A percentile compares a stretch with the other conserved stretches of the same genome.
Conservation (phyloP, 148 eudicot species). For the Cornus controversa region DNA sequence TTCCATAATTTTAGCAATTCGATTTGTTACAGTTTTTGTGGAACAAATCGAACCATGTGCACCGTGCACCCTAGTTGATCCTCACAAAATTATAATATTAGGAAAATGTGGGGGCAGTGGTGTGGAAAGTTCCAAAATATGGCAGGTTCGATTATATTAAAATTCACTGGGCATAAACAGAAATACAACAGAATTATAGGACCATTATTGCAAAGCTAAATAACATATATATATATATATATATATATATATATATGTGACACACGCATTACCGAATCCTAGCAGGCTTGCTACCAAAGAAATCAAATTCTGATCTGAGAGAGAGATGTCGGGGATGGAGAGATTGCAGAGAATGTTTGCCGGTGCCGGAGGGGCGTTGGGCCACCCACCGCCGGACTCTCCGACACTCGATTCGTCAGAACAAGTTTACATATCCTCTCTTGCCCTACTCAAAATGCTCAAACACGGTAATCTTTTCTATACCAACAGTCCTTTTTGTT, state of each 20-base stretch:
- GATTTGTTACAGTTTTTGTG: too few species aligned
- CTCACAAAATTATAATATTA: too few species aligned
- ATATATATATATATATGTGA: too few species aligned
- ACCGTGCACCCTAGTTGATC: too few species aligned
- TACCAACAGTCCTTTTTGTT: background rate
- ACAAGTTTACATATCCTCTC: slow-evolving; percentile 94
- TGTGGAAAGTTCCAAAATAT: too few species aligned
- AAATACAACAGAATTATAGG: too few species aligned
- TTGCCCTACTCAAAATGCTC: slow-evolving; percentile 94
- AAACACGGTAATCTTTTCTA: slow-evolving; percentile 60
- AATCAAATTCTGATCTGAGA: slow-evolving; percentile 16
- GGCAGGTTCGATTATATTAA: too few species aligned
- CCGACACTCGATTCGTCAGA: slow-evolving; percentile 90
- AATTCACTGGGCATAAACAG: too few species aligned
- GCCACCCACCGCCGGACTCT: slow-evolving; percentile 88
- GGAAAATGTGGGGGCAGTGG: too few species aligned
- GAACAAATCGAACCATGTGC: too few species aligned
- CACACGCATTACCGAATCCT: background rate
- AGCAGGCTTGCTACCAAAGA: slow-evolving; percentile 33
- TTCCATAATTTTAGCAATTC: too few species aligned
- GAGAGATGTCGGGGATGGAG: slow-evolving; percentile 54
- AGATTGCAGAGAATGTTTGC: slow-evolving; percentile 87
- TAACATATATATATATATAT: too few species aligned
- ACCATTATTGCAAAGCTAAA: background rate
- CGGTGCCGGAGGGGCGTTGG: slow-evolving; percentile 90